phyloP scores from a whole-genome alignment of 768 basidiomycete genomes.

The Lentinula detonsa region DNA sequence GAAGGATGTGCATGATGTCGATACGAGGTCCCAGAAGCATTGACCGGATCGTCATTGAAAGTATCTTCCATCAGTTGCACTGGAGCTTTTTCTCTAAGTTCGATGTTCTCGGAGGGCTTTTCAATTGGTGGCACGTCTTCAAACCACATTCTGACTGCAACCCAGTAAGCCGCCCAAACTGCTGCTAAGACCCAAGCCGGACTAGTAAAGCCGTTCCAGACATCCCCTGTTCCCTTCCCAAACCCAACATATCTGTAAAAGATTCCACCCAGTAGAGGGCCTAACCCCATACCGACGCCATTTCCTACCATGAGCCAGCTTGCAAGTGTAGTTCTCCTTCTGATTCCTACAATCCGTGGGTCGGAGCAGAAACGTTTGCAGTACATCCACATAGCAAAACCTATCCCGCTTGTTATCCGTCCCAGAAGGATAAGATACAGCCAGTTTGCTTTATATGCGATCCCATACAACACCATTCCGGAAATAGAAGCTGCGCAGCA shows the following conservation, averaged over 20 bases:
- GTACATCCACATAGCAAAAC: slow-evolving; percentile 64
- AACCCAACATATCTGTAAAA: slow-evolving; percentile 55
- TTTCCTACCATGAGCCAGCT: slow-evolving; percentile 61
- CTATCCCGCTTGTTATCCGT: slow-evolving; percentile 57
- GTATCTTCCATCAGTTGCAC: neutral
- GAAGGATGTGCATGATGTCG: slow-evolving; percentile 1
- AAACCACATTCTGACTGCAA: slow-evolving; percentile 24
- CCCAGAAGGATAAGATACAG: slow-evolving; percentile 69
- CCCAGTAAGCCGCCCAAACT: slow-evolving; percentile 49
- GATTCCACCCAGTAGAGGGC: slow-evolving; percentile 59
- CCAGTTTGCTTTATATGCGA: slow-evolving; percentile 52
- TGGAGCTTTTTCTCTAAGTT: neutral
- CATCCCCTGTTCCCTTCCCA: slow-evolving; percentile 8
- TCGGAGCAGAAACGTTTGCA: slow-evolving; percentile 66
- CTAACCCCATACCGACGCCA: slow-evolving; percentile 53
- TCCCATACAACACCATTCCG: slow-evolving; percentile 55
- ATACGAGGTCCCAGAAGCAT: neutral
- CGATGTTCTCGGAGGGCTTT: neutral
- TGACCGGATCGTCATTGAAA: neutral
- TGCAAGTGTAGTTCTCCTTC: slow-evolving; percentile 55
- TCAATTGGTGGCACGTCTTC: slow-evolving; percentile 18
- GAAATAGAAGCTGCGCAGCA: slow-evolving; percentile 46
- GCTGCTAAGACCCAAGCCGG: slow-evolving; percentile 62
- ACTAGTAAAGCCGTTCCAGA: slow-evolving; percentile 67
- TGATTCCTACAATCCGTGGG: slow-evolving; percentile 59